Base-by-base conservation (phyloP, 2,329 filamentous ascomycete species). In the Ophiocordyceps robertsii region DNA sequence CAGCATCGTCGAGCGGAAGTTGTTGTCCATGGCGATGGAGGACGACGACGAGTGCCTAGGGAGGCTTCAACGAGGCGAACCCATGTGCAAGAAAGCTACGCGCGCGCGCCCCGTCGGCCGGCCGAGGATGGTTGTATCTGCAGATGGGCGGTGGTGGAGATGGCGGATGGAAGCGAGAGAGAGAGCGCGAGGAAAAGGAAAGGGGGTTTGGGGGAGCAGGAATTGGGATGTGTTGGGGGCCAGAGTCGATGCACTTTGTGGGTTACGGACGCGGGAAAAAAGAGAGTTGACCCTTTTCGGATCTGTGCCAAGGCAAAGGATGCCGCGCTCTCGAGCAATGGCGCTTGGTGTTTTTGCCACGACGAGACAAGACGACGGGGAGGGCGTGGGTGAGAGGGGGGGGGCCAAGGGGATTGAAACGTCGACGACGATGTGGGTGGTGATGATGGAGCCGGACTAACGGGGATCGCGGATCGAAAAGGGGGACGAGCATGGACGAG, bases 1-100 rank as follows among this genome's bases (percentile, higher is more conserved):
- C 57, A 72, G 59, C 53, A 72, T 66, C 39, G 67, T 70, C 47
- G 70, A 70, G 49, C 61, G 66, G 50, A 70, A 73, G 53, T 63
- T 64, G 49, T 61, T 62, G 44, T 71, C 67, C 66, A 70, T 71
- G 46, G 43, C 54, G 53, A 32, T 2, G 6, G 38, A 38, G 43
- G 45, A 19, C 19, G 19, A 19, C 3, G 19, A 19, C 19, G 19
- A 19, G 19, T 19, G 40, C 40, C 16, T 29, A 19, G 27, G 10
- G 14, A 24, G 29, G 16, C 7, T n/a, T 36, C 33, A 17, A 17
- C 14, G 16, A 36, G 39, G 32, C 41, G 35, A 42, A 36, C 17
- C 35, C 33, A 36, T 29, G 37, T 29, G 37, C 24, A 29, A 24
- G 6, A 19, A 19, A 17, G 4, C n/a, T 36, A 36, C 33, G 33